phyloP scores from a whole-genome alignment of 257 asterid genomes.

The Pogostemon cablin region DNA sequence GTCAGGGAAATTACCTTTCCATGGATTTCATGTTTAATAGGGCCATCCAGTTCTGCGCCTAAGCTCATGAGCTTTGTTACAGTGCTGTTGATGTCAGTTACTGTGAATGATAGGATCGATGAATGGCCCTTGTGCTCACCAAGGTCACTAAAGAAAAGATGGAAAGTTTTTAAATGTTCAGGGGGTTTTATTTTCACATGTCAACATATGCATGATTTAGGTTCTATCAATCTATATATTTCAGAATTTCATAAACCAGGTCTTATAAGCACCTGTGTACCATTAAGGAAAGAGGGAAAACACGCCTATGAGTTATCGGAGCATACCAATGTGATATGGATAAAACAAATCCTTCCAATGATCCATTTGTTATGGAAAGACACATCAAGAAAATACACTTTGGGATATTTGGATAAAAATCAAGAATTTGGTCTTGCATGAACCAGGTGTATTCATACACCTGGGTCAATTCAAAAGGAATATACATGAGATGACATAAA shows the following conservation, averaged over 20 bases:
- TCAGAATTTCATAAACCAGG: background rate
- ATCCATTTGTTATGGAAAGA: background rate
- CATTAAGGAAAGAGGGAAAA: background rate
- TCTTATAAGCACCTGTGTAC: background rate
- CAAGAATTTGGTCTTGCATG: no score
- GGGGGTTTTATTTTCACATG: constrained; percentile 2
- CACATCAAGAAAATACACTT: background rate
- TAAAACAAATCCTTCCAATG: background rate
- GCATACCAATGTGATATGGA: background rate
- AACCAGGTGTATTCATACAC: no score
- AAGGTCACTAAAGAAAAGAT: constrained; percentile 47
- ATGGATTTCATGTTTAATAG: constrained; percentile 82
- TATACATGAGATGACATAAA: no score
- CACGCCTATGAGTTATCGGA: background rate
- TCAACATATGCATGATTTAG: background rate
- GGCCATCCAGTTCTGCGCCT: constrained; percentile 97
- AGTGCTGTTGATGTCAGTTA: constrained; percentile 68
- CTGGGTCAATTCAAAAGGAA: no score
- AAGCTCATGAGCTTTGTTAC: constrained; percentile 80
- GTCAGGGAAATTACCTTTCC: constrained; percentile 69
- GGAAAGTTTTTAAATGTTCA: background rate
- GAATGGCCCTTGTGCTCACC: constrained; percentile 67
- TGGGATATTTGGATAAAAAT: background rate
- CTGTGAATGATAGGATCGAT: constrained; percentile 85
- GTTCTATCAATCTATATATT: background rate